phyloP scores from a whole-genome alignment of 2,329 filamentous ascomycete genomes.

The Coniochaeta sp. region DNA sequence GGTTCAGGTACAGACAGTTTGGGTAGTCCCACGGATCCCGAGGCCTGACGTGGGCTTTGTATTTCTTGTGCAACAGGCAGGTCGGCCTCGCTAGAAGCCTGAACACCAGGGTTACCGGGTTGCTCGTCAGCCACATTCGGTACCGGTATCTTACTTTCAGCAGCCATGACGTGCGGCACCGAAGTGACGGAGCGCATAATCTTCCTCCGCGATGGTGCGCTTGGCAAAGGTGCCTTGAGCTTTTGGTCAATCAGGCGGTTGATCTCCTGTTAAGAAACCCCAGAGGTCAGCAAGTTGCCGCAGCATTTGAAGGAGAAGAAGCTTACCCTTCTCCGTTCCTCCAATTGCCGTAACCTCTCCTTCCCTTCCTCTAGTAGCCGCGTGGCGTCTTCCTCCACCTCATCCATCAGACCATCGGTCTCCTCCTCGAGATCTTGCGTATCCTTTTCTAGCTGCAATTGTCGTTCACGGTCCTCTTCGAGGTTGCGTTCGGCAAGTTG shows the following conservation, averaged over 20 bases:
- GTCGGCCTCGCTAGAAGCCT: conserved; percentile 8
- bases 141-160: conserved; percentile 9
- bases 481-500: conserved; percentile 17
- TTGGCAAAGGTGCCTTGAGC: conserved; percentile 23
- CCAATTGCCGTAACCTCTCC: conserved; percentile 22
- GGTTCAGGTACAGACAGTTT: not conserved
- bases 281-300: not conserved
- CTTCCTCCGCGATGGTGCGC: conserved; percentile 15
- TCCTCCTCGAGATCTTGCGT: conserved; percentile 24
- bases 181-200: conserved; percentile 7
- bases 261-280: conserved; percentile 24
- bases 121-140: conserved; percentile 1
- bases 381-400: conserved; percentile 22
- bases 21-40: not conserved
- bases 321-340: conserved; percentile 23
- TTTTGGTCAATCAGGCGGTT: conserved; percentile 34
- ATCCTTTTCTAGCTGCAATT: conserved; percentile 20
- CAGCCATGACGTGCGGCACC: conserved; percentile 2
- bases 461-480: conserved; percentile 22
- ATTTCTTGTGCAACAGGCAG: not conserved
- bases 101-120: conserved; percentile 6
- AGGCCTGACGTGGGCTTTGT: not conserved
- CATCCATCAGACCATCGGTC: conserved; percentile 24
- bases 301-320: not conserved
- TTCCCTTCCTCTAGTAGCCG: conserved; percentile 21